Evolutionary conservation across 2,329 filamentous ascomycete species (phyloP).

Genomic region (Eurotiales sp.): DNA sequence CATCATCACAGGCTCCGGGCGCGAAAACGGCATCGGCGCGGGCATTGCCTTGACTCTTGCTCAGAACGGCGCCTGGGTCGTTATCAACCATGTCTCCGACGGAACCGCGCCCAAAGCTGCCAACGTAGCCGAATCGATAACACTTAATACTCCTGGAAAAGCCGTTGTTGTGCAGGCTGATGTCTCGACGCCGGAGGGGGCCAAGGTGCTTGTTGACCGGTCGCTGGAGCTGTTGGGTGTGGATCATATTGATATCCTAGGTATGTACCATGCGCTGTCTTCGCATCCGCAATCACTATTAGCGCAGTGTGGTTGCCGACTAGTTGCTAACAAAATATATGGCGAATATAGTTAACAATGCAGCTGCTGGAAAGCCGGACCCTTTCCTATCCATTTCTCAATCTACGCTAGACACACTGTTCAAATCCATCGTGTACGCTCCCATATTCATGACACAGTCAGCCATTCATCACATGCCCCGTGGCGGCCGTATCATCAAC

Average conservation of each 20-base stretch:
- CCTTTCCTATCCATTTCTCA: constrained; percentile 12
- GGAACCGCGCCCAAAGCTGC: constrained; percentile 16
- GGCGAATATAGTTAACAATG: constrained; percentile 20
- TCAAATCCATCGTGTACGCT: constrained; percentile 18
- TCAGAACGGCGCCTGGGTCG: constrained; percentile 25
- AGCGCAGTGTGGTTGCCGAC: no score
- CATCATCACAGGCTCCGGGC: constrained; percentile 36
- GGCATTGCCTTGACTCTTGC: constrained; percentile 30
- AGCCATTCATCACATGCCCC: constrained; percentile 26
- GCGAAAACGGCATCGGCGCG: constrained; percentile 33
- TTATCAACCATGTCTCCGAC: constrained; percentile 25
- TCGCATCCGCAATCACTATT: no score
- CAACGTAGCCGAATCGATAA: constrained; percentile 17
- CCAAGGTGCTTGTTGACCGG: constrained; percentile 16
- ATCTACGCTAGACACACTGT: constrained; percentile 16
- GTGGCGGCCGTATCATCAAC: constrained; percentile 35
- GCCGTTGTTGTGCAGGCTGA: constrained; percentile 21
- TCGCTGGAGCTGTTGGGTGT: constrained; percentile 13
- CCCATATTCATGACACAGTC: constrained; percentile 20
- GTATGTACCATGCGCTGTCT: constrained; percentile 18
- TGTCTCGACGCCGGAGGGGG: constrained; percentile 17
- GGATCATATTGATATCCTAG: constrained; percentile 22
- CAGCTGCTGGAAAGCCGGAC: constrained; percentile 14
- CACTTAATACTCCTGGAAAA: constrained; percentile 15
- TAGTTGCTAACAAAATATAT: not conserved